These are phyloP conservation scores for Mrakiaceae sp. DNA, from an alignment of 1,284 basidiomycete species.

Conservation along the genomic window DNA sequence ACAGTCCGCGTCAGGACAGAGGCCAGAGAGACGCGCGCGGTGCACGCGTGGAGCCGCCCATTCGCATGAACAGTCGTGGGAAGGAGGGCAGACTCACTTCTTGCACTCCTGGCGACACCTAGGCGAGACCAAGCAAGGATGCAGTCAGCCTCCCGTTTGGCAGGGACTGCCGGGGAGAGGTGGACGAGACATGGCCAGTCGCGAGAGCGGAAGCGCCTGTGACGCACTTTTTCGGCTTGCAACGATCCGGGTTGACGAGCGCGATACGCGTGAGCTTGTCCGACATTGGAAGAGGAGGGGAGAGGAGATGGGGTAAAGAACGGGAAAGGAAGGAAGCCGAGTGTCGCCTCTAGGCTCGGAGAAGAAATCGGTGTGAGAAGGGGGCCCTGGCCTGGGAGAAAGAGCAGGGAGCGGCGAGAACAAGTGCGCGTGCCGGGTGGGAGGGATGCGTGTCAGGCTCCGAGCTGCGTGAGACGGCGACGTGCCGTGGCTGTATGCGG, in stretches of 20 bases:
- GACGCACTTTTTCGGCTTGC: slow-evolving; percentile 65
- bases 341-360: too few species aligned
- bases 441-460: too few species aligned
- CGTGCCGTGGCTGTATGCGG: too few species aligned
- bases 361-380: too few species aligned
- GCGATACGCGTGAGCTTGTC: slow-evolving; percentile 95
- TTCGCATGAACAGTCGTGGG: background rate
- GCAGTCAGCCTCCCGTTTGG: background rate
- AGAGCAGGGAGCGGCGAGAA: too few species aligned
- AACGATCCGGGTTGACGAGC: slow-evolving; percentile 80
- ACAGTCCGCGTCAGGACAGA: background rate
- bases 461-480: too few species aligned
- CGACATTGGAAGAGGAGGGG: slow-evolving; percentile 40
- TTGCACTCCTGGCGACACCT: slow-evolving; percentile 36
- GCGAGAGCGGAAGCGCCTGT: background rate
- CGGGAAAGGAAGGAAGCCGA: background rate
- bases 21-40: too few species aligned
- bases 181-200: background rate
- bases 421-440: too few species aligned
- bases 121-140: slow-evolving; percentile 15
- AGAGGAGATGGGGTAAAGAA: background rate
- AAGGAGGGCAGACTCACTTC: slow-evolving; percentile 22
- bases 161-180: background rate
- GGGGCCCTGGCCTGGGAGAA: too few species aligned
- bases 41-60: background rate